Percentiles rank a stretch among this genome's conserved stretches.
These are phyloP conservation scores for Sporormia fimetaria DNA, from an alignment of 495 filamentous ascomycete species.

Conservation along the genomic window DNA sequence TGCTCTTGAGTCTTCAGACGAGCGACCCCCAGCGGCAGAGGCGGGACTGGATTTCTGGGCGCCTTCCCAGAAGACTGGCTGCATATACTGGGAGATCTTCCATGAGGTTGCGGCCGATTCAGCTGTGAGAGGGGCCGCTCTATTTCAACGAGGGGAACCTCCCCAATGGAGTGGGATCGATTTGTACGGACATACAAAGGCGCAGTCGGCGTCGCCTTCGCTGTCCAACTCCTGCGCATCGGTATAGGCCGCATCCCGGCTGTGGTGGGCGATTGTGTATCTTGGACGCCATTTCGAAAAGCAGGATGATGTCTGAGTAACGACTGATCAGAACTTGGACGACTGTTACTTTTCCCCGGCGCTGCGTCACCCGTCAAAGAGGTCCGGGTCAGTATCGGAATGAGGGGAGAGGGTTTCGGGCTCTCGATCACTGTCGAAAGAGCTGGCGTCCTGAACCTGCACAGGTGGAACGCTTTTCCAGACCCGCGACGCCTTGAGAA, in stretches of 20 bases:
- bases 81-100: conserved; percentile 16
- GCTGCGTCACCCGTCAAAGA: not conserved
- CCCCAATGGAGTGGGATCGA: conserved; percentile 15
- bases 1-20: conserved; percentile 3
- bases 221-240: conserved; percentile 9
- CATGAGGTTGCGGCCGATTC: conserved; percentile 5
- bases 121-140: not conserved
- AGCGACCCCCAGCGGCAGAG: conserved; percentile 15
- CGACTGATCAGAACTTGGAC: conserved; percentile 16
- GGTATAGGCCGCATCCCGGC: not conserved
- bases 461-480: conserved; percentile 10
- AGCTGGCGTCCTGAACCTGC: conserved; percentile 6
- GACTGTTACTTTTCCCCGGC: conserved; percentile 1
- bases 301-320: conserved; percentile 16
- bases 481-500: conserved; percentile 16
- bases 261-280: not conserved
- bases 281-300: conserved; percentile 5
- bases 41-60: conserved; percentile 12
- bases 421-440: conserved; percentile 17
- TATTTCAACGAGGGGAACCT: conserved; percentile 7
- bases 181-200: conserved; percentile 5
- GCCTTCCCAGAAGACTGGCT: conserved; percentile 16
- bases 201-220: conserved; percentile 5
- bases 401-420: conserved; percentile 14
- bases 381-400: conserved; percentile 4